Conservation (phyloP, 495 filamentous ascomycete genomes). For the Daldinia decipiens region DNA sequence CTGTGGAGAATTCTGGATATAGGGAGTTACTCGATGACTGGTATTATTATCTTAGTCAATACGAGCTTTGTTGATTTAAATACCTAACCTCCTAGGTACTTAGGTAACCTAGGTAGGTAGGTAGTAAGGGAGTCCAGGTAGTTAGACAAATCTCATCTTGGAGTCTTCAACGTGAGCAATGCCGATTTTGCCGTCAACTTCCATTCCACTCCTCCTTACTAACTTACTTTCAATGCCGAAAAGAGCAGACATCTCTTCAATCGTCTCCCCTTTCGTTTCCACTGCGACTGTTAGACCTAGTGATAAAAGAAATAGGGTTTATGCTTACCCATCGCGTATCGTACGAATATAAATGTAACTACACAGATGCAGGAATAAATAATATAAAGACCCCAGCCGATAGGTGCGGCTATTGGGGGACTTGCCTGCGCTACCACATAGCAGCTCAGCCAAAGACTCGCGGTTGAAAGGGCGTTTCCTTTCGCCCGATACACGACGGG, state of each 20-base stretch:
- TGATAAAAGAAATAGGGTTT: not conserved
- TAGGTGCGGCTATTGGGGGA: conserved; percentile 31
- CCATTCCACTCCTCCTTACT: conserved; percentile 9
- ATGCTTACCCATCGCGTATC: conserved; percentile 37
- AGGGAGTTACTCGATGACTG: not conserved
- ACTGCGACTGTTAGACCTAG: conserved; percentile 14
- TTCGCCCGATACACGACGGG: conserved; percentile 38
- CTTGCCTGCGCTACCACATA: conserved; percentile 41
- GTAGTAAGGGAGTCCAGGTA: not conserved
- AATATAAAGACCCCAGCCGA: conserved; percentile 43
- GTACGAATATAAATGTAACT: conserved; percentile 37
- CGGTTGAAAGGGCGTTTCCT: conserved; percentile 37
- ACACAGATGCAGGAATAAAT: conserved; percentile 44
- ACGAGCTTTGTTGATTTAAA: not conserved
- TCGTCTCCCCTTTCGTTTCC: conserved; percentile 35
- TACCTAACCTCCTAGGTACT: no score
- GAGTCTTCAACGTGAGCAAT: not conserved
- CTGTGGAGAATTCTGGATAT: not conserved
- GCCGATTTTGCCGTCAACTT: not conserved
- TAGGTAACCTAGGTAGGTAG: no score
- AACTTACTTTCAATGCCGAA: conserved; percentile 34
- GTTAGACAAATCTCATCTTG: not conserved
- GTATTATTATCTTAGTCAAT: not conserved
- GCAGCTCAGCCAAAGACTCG: conserved; percentile 42
- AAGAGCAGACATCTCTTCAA: conserved; percentile 38